Conservation (phyloP, 2,329 filamentous ascomycete species). For the Phoma sp. region DNA sequence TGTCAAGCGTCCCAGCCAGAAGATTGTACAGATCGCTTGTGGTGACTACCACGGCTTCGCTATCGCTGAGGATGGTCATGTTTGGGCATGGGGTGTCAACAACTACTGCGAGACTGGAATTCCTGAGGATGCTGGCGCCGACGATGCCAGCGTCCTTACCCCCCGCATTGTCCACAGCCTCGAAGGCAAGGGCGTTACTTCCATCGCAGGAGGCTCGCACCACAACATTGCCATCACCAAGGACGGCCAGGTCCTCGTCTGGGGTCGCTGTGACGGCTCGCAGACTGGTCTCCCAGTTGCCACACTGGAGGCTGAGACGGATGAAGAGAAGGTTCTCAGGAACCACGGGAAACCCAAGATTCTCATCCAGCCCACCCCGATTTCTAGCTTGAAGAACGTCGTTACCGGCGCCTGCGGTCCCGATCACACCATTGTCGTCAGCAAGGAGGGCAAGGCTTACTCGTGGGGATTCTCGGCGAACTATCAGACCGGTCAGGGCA, state of each 20-base stretch:
- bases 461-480: constrained; percentile 82
- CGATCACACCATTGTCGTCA: constrained; percentile 76
- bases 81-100: constrained; percentile 86
- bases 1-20: constrained; percentile 51
- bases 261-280: constrained; percentile 65
- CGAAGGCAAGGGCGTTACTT: constrained; percentile 65
- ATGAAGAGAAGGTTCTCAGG: constrained; percentile 53
- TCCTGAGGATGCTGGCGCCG: constrained; percentile 66
- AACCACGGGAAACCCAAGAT: constrained; percentile 72
- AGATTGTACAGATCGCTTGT: constrained; percentile 67
- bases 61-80: constrained; percentile 68
- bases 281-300: constrained; percentile 55
- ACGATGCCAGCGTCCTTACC: constrained; percentile 74
- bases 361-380: constrained; percentile 67
- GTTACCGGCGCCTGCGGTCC: constrained; percentile 66
- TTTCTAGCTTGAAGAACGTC: constrained; percentile 65
- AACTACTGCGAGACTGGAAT: constrained; percentile 83
- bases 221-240: constrained; percentile 69
- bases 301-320: constrained; percentile 42
- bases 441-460: constrained; percentile 71
- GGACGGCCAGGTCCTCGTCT: constrained; percentile 62
- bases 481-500: constrained; percentile 80
- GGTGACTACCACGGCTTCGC: constrained; percentile 85
- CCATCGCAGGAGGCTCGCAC: constrained; percentile 75
- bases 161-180: constrained; percentile 68